These are phyloP conservation scores for Stephanodiscus minutulus DNA, from an alignment of 108 stramenopile species.

Conservation along the genomic window DNA sequence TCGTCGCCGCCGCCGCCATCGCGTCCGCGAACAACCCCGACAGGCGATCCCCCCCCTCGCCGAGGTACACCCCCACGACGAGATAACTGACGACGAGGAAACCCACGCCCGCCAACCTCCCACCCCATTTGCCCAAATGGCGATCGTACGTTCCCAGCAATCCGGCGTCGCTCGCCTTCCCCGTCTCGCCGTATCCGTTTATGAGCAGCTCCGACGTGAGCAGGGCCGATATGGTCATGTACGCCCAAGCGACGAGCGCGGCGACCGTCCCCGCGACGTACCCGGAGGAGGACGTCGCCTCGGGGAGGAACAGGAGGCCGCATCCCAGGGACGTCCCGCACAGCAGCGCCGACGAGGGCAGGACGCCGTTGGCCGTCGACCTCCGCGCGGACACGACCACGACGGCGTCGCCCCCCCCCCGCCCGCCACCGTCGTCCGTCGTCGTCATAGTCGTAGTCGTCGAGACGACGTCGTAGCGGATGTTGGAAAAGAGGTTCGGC, in stretches of 20 bases:
- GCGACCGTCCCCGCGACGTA: conserved; percentile 71
- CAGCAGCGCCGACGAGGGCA: conserved; percentile 38
- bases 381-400: neutral
- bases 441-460: neutral
- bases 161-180: conserved; percentile 56
- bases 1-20: conserved; percentile 12
- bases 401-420: no score
- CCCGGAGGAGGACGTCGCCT: conserved; percentile 74
- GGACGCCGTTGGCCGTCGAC: conserved; percentile 10
- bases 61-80: conserved; percentile 83
- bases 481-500: conserved; percentile 47
- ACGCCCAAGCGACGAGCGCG: conserved; percentile 70
- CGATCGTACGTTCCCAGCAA: conserved; percentile 65
- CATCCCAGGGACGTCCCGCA: conserved; percentile 78
- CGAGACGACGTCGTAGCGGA: neutral
- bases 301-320: conserved; percentile 75
- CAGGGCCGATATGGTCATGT: conserved; percentile 88
- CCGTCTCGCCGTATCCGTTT: conserved; percentile 70
- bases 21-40: conserved; percentile 9
- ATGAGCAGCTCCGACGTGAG: conserved; percentile 84
- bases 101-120: conserved; percentile 62
- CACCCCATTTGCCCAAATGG: conserved; percentile 45
- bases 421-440: neutral
- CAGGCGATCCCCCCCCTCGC: conserved; percentile 73
- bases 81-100: conserved; percentile 87